A percentile compares a stretch with the other conserved stretches of the same genome.
Conservation (phyloP, 2,329 filamentous ascomycete species). For the Hypoxylon sp. region DNA sequence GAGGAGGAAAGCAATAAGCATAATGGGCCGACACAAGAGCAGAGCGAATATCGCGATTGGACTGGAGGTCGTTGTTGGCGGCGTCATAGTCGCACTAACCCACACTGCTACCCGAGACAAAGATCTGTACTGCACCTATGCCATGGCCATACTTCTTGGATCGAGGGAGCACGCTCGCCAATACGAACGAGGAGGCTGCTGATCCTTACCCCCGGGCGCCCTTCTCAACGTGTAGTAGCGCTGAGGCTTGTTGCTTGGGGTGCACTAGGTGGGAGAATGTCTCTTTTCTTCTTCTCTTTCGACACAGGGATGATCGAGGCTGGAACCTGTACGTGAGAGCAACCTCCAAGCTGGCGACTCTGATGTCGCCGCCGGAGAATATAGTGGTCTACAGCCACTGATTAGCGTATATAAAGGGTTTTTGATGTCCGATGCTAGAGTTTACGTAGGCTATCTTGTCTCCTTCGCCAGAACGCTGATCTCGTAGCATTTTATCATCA, state of each 20-base stretch:
- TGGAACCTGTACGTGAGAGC: conserved; percentile 30
- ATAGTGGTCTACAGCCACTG: conserved; percentile 15
- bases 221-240: conserved; percentile 34
- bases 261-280: conserved; percentile 28
- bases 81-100: conserved; percentile 37
- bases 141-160: conserved; percentile 26
- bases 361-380: conserved; percentile 29
- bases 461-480: conserved; percentile 14
- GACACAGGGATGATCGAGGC: conserved; percentile 40
- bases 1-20: conserved; percentile 34
- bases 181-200: conserved; percentile 31
- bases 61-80: conserved; percentile 22
- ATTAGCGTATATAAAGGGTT: conserved; percentile 30
- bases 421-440: conserved; percentile 18
- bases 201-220: conserved; percentile 30
- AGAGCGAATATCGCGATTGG: conserved; percentile 37
- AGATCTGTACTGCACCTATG: conserved; percentile 35
- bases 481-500: conserved; percentile 14
- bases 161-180: conserved; percentile 26
- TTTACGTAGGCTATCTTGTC: conserved; percentile 3
- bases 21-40: conserved; percentile 25
- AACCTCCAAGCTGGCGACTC: conserved; percentile 9
- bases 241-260: conserved; percentile 25
- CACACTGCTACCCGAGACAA: conserved; percentile 39
- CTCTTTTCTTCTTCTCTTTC: conserved; percentile 22